Evolutionary conservation across 1,284 basidiomycete species (phyloP).

Genomic region (Mycena citricolor): DNA sequence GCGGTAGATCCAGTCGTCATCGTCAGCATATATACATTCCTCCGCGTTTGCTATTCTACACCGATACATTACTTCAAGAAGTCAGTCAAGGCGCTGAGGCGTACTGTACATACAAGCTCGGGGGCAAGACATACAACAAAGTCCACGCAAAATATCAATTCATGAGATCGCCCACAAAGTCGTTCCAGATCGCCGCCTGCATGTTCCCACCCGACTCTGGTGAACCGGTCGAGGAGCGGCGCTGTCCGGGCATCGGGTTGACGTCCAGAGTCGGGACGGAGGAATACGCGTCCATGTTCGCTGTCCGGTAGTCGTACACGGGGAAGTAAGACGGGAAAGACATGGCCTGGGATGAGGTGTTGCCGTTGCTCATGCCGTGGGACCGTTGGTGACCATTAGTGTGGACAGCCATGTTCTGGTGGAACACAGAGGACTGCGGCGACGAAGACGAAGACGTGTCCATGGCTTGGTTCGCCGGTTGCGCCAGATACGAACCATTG

Average conservation of each 20-base stretch:
- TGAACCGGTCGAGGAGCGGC: constrained; percentile 40
- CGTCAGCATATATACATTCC: too few relatives aligned
- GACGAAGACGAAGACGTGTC: too few relatives aligned
- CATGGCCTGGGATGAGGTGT: constrained; percentile 21
- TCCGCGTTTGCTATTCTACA: too few relatives aligned
- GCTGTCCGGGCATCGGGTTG: constrained; percentile 35
- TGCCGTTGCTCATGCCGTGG: constrained; percentile 20
- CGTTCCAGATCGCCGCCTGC: constrained; percentile 55
- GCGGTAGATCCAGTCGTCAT: constrained; percentile 35
- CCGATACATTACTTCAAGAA: too few relatives aligned
- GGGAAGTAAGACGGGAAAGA: constrained; percentile 71
- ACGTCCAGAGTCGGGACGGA: constrained; percentile 38
- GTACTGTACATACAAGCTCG: too few relatives aligned
- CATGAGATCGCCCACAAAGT: constrained; percentile 49
- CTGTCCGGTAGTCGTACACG: constrained; percentile 65
- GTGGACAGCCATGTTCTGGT: constrained; percentile 16
- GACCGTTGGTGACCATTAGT: constrained; percentile 18
- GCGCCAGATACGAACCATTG: constrained; percentile 22
- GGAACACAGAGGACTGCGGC: constrained; percentile 21
- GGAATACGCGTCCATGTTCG: constrained; percentile 31
- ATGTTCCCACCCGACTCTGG: constrained; percentile 61
- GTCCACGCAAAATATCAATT: too few relatives aligned
- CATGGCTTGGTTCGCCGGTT: constrained; percentile 25
- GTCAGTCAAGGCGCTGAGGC: too few relatives aligned
- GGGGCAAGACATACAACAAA: too few relatives aligned